These are phyloP conservation scores for Moelleriella libera DNA, from an alignment of 2,329 filamentous ascomycete genomes.

Conservation along the genomic window DNA sequence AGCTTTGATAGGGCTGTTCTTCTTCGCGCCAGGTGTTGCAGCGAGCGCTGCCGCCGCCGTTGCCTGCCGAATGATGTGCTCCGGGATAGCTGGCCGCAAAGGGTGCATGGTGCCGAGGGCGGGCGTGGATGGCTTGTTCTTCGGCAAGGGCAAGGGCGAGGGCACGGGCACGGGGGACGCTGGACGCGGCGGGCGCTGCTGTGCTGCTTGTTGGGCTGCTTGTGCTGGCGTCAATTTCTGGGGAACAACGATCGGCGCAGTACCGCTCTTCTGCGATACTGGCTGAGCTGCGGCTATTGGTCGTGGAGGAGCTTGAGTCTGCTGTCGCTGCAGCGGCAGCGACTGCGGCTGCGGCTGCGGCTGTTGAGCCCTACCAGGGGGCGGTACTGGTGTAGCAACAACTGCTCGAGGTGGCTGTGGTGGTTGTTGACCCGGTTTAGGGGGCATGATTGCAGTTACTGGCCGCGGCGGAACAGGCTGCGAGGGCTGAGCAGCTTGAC, in stretches of 20 bases:
- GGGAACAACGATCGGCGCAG: constrained; percentile 11
- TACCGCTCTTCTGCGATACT: constrained; percentile 9
- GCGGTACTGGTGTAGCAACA: neutral
- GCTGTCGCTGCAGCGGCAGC: constrained; percentile 9
- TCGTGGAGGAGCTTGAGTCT: constrained; percentile 13
- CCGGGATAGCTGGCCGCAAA: constrained; percentile 23
- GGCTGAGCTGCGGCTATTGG: constrained; percentile 19
- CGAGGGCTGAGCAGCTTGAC: constrained; percentile 18
- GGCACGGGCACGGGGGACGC: constrained; percentile 11
- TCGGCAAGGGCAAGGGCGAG: constrained; percentile 4
- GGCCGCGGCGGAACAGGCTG: constrained; percentile 18
- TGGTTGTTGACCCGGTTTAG: constrained; percentile 9
- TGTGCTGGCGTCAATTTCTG: constrained; percentile 19
- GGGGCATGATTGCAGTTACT: constrained; percentile 5
- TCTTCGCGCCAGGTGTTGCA: constrained; percentile 15
- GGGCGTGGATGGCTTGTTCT: constrained; percentile 14
- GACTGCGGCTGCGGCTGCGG: no score
- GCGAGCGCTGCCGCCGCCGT: constrained; percentile 9
- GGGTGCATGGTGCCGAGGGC: constrained; percentile 16
- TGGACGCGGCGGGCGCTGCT: constrained; percentile 9
- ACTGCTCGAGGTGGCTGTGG: constrained; percentile 12
- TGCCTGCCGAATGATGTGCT: constrained; percentile 25
- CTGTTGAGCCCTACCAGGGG: neutral
- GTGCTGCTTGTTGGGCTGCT: constrained; percentile 10
- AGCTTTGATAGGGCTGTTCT: constrained; percentile 14